These are phyloP conservation scores for Alopecurus myosuroides DNA, from an alignment of 176 grass and related monocot genomes.

Conservation along the genomic window DNA sequence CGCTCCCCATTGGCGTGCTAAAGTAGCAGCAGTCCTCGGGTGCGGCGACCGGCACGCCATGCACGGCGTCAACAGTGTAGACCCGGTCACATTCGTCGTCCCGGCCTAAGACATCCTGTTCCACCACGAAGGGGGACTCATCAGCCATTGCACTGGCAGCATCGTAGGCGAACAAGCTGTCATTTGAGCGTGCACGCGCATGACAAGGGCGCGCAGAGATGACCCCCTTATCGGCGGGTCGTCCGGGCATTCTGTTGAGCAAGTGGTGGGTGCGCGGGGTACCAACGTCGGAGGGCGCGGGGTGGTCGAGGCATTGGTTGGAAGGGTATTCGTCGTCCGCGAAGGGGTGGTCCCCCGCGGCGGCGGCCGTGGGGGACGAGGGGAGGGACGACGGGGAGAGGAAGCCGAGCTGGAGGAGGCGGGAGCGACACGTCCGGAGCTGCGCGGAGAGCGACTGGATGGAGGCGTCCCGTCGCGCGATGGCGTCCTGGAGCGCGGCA, in stretches of 20 bases:
- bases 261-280: slow-evolving; percentile 39
- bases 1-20: not conserved
- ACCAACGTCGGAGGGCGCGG: slow-evolving; percentile 6
- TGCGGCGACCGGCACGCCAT: slow-evolving; percentile 26
- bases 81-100: slow-evolving; percentile 40
- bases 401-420: slow-evolving; percentile 46
- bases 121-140: slow-evolving; percentile 22
- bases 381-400: not conserved
- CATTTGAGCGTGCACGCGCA: slow-evolving; percentile 6
- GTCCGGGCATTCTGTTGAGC: slow-evolving; percentile 33
- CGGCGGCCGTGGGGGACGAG: not conserved
- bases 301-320: not conserved
- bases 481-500: slow-evolving; percentile 33
- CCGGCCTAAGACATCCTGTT: not conserved
- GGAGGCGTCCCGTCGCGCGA: slow-evolving; percentile 29
- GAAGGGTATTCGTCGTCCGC: not conserved
- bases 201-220: slow-evolving; percentile 6
- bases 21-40: slow-evolving; percentile 31
- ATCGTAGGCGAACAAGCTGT: not conserved
- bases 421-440: slow-evolving; percentile 29
- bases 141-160: not conserved
- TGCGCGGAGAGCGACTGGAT: slow-evolving; percentile 20
- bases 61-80: slow-evolving; percentile 66
- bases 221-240: not conserved
- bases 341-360: not conserved